phyloP scores from a whole-genome alignment of 495 filamentous ascomycete species.

The Aspergillus cavernicola region DNA sequence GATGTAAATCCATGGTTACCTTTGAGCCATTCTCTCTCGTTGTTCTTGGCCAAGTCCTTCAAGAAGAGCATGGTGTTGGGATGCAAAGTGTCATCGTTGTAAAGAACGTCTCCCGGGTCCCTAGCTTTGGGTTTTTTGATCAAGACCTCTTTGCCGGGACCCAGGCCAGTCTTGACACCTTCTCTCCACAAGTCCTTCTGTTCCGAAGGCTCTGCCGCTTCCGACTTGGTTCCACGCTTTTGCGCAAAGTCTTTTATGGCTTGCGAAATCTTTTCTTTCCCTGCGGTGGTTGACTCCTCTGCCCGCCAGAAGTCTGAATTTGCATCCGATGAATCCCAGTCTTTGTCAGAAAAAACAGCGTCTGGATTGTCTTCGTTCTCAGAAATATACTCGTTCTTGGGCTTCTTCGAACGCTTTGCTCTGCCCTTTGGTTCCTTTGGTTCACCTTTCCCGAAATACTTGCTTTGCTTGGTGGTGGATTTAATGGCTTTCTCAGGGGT shows the following conservation, averaged over 20 bases:
- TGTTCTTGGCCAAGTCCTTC: conserved; percentile 69
- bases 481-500: conserved; percentile 28
- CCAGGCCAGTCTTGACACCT: conserved; percentile 54
- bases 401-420: conserved; percentile 23
- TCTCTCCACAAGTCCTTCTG: conserved; percentile 55
- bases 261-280: conserved; percentile 16
- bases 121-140: conserved; percentile 69
- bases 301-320: conserved; percentile 5
- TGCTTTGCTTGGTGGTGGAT: conserved; percentile 53
- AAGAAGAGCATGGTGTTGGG: conserved; percentile 80
- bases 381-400: conserved; percentile 16
- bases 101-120: conserved; percentile 60
- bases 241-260: neutral
- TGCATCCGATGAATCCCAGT: conserved; percentile 17
- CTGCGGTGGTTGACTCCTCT: neutral
- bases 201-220: conserved; percentile 22
- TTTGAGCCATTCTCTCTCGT: conserved; percentile 80
- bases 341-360: conserved; percentile 13
- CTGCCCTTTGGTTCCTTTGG: conserved; percentile 30
- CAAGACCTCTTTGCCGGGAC: conserved; percentile 60
- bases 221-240: conserved; percentile 1
- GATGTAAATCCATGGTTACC: conserved; percentile 47
- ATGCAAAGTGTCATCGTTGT: conserved; percentile 67
- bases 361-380: conserved; percentile 20
- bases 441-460: conserved; percentile 49